phyloP scores from a whole-genome alignment of 2,329 filamentous ascomycete genomes.

The Aureobasidium sp. region DNA sequence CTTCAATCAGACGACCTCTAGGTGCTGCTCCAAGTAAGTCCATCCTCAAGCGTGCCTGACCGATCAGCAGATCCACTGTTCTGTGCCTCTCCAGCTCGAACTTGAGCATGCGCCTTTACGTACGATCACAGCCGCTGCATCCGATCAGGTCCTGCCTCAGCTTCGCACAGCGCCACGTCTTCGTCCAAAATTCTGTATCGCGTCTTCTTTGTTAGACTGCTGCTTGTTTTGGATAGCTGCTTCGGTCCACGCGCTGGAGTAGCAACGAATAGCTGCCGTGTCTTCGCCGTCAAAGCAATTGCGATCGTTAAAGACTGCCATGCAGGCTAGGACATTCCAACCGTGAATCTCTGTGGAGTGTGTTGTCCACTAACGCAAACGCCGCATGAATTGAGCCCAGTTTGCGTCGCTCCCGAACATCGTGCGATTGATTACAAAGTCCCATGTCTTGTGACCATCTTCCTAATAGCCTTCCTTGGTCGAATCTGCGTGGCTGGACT shows the following conservation, averaged over 20 bases:
- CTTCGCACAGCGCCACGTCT: too few relatives aligned
- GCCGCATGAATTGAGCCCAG: constrained; percentile 18
- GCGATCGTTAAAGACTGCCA: constrained; percentile 19
- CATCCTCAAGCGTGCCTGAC: too few relatives aligned
- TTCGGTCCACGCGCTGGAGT: constrained; percentile 17
- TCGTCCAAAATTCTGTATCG: too few relatives aligned
- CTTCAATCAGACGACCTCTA: too few relatives aligned
- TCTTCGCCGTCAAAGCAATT: constrained; percentile 16
- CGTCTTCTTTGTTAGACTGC: too few relatives aligned
- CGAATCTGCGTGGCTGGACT: constrained; percentile 14
- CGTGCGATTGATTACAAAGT: constrained; percentile 21
- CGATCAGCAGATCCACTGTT: too few relatives aligned
- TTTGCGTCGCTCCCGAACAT: constrained; percentile 19
- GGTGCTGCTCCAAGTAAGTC: too few relatives aligned
- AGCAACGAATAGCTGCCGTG: constrained; percentile 9
- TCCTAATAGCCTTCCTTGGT: constrained; percentile 15
- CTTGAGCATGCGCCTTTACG: too few relatives aligned
- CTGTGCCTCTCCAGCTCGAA: too few relatives aligned
- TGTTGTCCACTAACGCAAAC: constrained; percentile 8
- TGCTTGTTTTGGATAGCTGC: constrained; percentile 12
- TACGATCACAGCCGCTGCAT: too few relatives aligned
- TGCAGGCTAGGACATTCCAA: constrained; percentile 14
- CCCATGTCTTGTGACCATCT: constrained; percentile 19
- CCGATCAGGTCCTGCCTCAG: too few relatives aligned
- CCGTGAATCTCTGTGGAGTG: constrained; percentile 14